phyloP scores from a whole-genome alignment of 2,329 filamentous ascomycete species.

The Clonostachys solani region DNA sequence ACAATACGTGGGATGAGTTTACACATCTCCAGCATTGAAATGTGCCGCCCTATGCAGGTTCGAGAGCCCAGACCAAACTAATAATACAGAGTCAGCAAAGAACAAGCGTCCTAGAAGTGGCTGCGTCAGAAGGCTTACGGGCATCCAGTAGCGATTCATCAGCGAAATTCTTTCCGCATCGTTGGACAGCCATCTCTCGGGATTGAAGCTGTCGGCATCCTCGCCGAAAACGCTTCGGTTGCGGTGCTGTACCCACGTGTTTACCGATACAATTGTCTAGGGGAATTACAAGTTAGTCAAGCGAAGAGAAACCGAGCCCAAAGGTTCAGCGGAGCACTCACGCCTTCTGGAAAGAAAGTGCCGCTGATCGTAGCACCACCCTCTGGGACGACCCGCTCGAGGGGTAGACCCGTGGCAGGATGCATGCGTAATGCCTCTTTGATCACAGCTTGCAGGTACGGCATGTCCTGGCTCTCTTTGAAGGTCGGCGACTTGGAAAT shows the following conservation, averaged over 20 bases:
- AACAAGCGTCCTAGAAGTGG: background rate
- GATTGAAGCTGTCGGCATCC: slow-evolving; percentile 26
- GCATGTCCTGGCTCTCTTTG: slow-evolving; percentile 32
- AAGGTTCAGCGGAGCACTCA: slow-evolving; percentile 5
- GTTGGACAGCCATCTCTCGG: slow-evolving; percentile 33
- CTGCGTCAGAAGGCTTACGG: slow-evolving; percentile 10
- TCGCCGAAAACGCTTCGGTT: slow-evolving; percentile 22
- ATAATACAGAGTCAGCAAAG: background rate
- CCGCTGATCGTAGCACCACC: slow-evolving; percentile 34
- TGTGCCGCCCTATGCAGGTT: slow-evolving; percentile 37
- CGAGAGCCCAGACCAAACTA: slow-evolving; percentile 34
- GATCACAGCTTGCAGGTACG: slow-evolving; percentile 48
- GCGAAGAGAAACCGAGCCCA: background rate
- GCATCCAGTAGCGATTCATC: slow-evolving; percentile 20
- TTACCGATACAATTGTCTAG: slow-evolving; percentile 24
- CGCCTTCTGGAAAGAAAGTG: slow-evolving; percentile 18
- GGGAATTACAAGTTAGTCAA: background rate
- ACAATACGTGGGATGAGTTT: slow-evolving; percentile 34
- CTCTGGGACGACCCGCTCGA: slow-evolving; percentile 42
- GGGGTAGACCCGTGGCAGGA: slow-evolving; percentile 39
- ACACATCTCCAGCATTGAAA: slow-evolving; percentile 35
- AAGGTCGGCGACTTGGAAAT: slow-evolving; percentile 17
- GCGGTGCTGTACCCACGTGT: slow-evolving; percentile 26
- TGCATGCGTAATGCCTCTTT: slow-evolving; percentile 49
- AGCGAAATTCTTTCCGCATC: slow-evolving; percentile 14